Evolutionary conservation across 2,329 filamentous ascomycete species (phyloP), one percentile per base, ranked within the genome.

Genomic region (Penicillium sclerotiorum): DNA sequence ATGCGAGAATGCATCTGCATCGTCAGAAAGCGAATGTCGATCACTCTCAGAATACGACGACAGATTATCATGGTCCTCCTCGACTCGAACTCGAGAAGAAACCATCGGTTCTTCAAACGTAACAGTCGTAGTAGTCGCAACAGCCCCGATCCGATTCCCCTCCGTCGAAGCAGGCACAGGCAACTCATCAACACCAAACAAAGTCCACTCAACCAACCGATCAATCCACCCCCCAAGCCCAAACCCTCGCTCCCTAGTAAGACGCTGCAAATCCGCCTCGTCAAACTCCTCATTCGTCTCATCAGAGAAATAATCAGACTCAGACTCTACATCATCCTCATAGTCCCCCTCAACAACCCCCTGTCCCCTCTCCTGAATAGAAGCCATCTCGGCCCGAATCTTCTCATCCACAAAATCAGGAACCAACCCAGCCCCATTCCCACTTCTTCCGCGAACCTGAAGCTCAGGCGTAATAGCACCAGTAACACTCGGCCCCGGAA

Each of bases 211-310:
- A 49, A 85, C 80, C 28, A 85, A 60, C 20, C 76, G 70, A 56
- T 85, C 82, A 58, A 85, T 73, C 75, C 80, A 79, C 8, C 74
- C 69, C 0, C 82, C 82, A 4, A 85, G 64, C 0, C 81, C 80
- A 51, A 80, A 82, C 1, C 77, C 77, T n/a, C 73, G 69, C 55
- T 78, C 74, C 20, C 73, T 68, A 11, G 79, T 79, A 25, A 84
- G 64, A 2, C 74, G 68, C 35, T 77, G 76, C 15, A 84, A 65
- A 58, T 83, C 80, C 20, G 74, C 73, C 58, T 83, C 81, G 39
- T 81, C 79, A 4, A 76, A 71, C 3, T 72, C 70, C 36, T 63
- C 60, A n/a, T 37, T 40, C 9, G 27, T 49, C 27, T 55, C 53
- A 28, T 61, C 50, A 3, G 54, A 58, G 15, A 37, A 53, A 18